Evolutionary conservation across 345 rosid genomes (phyloP).

Genomic region (Rhodomyrtus tomentosa): DNA sequence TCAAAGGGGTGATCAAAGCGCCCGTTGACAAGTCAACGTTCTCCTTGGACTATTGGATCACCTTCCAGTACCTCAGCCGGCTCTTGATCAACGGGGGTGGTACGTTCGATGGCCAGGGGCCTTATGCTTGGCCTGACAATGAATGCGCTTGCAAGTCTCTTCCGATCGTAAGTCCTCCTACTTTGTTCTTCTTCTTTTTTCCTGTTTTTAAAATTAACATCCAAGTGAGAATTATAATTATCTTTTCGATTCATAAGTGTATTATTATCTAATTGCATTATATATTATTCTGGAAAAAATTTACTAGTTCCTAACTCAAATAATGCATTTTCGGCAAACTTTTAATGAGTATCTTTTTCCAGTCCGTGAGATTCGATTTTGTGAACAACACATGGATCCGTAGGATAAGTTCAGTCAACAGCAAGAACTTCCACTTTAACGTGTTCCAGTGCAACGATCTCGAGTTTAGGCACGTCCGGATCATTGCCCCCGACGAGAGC

Average conservation of each 20-base stretch:
- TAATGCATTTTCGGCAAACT: neutral
- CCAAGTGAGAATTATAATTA: neutral
- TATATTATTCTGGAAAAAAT: neutral
- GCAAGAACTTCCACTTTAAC: neutral
- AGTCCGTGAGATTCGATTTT: neutral
- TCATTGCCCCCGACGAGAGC: neutral
- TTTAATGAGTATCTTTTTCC: neutral
- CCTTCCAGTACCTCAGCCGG: slow-evolving; percentile 1
- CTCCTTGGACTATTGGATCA: slow-evolving; percentile 5
- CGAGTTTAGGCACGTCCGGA: neutral
- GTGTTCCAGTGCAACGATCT: neutral
- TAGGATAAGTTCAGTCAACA: neutral
- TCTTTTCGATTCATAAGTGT: too few species aligned
- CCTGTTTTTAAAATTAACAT: too few species aligned
- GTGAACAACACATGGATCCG: neutral
- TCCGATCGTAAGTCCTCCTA: slow-evolving; percentile 5
- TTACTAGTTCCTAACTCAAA: neutral
- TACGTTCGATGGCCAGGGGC: slow-evolving; percentile 17
- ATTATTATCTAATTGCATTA: neutral
- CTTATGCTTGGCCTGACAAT: slow-evolving; percentile 10
- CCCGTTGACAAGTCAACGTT: neutral
- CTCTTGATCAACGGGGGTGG: slow-evolving; percentile 11
- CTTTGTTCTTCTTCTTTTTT: neutral
- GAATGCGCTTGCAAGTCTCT: slow-evolving; percentile 9
- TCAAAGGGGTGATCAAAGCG: slow-evolving; percentile 14